Evolutionary conservation across 1,139 yeast species (phyloP).

Genomic region (Yamadazyma blattariae): DNA sequence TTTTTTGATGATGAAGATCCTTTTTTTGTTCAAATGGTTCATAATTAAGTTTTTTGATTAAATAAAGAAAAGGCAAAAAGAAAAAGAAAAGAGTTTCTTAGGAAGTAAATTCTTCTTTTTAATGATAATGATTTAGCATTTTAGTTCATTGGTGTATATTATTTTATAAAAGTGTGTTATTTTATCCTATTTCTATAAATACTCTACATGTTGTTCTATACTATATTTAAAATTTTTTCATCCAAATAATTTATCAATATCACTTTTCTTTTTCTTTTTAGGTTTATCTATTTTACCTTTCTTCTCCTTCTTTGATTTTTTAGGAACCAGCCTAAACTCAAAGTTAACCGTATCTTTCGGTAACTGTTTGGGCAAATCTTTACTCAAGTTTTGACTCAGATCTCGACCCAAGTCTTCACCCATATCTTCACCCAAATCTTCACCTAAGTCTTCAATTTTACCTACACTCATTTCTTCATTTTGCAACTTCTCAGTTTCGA

Average conservation of each 20-base stretch:
- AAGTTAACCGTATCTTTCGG: too few species aligned
- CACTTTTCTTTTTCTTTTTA: constrained; percentile 44
- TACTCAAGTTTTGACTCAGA: too few species aligned
- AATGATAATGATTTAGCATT: background rate
- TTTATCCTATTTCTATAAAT: background rate
- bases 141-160: constrained; percentile 3
- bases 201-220: background rate
- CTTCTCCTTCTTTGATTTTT: constrained; percentile 3
- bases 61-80: too few species aligned
- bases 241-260: constrained; percentile 62
- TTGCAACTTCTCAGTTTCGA: too few species aligned
- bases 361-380: too few species aligned
- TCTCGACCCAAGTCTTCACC: constrained; percentile 4
- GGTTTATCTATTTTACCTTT: too few species aligned
- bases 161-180: background rate
- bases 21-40: constrained; percentile 12
- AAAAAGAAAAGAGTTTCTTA: too few species aligned
- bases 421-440: constrained; percentile 6
- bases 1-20: constrained; percentile 10
- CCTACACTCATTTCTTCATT: background rate
- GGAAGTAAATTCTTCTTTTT: too few species aligned
- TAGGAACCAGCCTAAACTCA: too few species aligned
- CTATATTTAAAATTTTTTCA: too few species aligned
- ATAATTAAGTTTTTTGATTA: constrained; percentile 1
- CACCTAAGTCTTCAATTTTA: constrained; percentile 6